phyloP scores from a whole-genome alignment of 805 yeast genomes.

The Isabelozyma pseudorhagii region DNA sequence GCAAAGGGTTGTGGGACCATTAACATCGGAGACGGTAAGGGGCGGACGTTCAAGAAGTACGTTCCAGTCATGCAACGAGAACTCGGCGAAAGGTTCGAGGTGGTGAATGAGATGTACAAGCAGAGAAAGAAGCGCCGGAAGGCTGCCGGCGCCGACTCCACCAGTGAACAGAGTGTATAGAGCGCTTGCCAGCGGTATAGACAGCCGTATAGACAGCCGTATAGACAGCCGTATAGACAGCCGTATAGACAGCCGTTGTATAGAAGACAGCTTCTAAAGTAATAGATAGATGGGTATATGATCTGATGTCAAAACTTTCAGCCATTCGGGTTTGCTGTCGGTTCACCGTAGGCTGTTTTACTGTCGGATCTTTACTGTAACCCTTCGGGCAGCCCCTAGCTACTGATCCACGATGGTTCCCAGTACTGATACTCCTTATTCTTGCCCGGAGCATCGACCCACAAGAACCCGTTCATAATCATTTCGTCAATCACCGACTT shows the following conservation, averaged over 20 bases:
- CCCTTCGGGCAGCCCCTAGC: background rate
- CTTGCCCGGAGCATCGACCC: slow-evolving; percentile 67
- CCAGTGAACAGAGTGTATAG: background rate
- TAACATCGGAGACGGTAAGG: slow-evolving; percentile 78
- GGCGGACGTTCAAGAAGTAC: slow-evolving; percentile 56
- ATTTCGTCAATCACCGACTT: slow-evolving; percentile 67
- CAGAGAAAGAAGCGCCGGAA: slow-evolving; percentile 30
- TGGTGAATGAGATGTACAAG: slow-evolving; percentile 61
- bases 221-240: too few species aligned
- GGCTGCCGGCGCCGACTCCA: slow-evolving; percentile 1
- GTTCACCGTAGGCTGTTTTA: too few species aligned
- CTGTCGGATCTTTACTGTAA: too few species aligned
- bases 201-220: too few species aligned
- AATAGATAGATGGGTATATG: background rate
- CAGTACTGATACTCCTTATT: slow-evolving; percentile 51
- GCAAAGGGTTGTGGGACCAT: slow-evolving; percentile 21
- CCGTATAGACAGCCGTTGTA: too few species aligned
- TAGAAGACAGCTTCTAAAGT: too few species aligned
- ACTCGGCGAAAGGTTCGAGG: slow-evolving; percentile 62
- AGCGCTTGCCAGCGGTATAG: background rate
- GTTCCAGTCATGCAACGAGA: slow-evolving; percentile 56
- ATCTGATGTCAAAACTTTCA: too few species aligned
- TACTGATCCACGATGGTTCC: slow-evolving; percentile 70
- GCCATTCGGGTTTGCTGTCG: too few species aligned
- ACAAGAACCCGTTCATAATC: slow-evolving; percentile 77